Evolutionary conservation across 1,284 basidiomycete species (phyloP).

Genomic region (Clitocybe nebularis): DNA sequence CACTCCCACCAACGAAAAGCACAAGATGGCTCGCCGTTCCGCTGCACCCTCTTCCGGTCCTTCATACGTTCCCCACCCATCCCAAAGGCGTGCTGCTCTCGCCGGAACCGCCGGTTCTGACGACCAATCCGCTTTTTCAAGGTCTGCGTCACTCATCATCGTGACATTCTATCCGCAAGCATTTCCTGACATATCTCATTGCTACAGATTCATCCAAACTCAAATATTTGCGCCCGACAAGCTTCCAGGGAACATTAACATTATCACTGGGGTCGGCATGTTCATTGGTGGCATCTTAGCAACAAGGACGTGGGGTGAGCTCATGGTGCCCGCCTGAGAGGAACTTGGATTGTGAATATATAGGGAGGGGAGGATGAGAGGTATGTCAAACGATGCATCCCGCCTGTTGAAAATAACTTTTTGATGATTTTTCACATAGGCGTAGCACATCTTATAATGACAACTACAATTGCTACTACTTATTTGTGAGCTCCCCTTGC

Average conservation of each 20-base stretch:
- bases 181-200: background rate
- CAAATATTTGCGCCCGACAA: slow-evolving; percentile 71
- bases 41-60: slow-evolving; percentile 48
- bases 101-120: slow-evolving; percentile 50
- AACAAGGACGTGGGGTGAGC: slow-evolving; percentile 69
- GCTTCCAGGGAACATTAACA: slow-evolving; percentile 64
- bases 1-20: background rate
- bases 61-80: slow-evolving; percentile 46
- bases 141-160: slow-evolving; percentile 17
- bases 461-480: too few relatives aligned
- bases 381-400: too few relatives aligned
- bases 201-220: slow-evolving; percentile 49
- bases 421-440: too few relatives aligned
- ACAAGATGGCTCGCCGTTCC: slow-evolving; percentile 61
- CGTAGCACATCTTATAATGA: too few relatives aligned
- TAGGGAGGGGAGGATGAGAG: too few relatives aligned
- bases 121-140: slow-evolving; percentile 41
- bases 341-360: too few relatives aligned
- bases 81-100: slow-evolving; percentile 29
- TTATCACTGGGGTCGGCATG: slow-evolving; percentile 57
- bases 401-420: too few relatives aligned
- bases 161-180: slow-evolving; percentile 3
- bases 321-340: slow-evolving; percentile 62
- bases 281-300: slow-evolving; percentile 65
- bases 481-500: too few relatives aligned